These are phyloP conservation scores for Triticum dicoccoides DNA, from an alignment of 176 grass and related monocot species.

Conservation along the genomic window DNA sequence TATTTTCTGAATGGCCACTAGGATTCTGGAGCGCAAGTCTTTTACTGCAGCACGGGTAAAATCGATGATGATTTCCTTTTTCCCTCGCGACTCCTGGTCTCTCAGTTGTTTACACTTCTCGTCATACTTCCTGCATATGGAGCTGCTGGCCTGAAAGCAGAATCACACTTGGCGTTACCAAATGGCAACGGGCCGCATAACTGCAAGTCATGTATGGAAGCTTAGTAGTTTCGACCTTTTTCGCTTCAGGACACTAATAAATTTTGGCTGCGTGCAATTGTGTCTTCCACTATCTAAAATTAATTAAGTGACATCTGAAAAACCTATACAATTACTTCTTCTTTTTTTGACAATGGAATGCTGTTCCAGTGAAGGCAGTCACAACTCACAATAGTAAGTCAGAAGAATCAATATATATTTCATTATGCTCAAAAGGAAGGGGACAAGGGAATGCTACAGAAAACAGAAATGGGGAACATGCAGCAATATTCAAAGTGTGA, in stretches of 20 bases:
- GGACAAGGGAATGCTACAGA: not conserved
- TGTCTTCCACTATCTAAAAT: not conserved
- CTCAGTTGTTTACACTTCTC: conserved; percentile 50
- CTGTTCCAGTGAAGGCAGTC: not conserved
- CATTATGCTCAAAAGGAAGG: not conserved
- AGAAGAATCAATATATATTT: not conserved
- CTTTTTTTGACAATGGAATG: no score
- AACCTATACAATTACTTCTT: no score
- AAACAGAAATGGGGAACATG: conserved; percentile 4
- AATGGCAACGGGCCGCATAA: not conserved
- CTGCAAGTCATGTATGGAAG: not conserved
- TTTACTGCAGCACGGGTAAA: conserved; percentile 61
- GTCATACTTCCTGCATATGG: conserved; percentile 59
- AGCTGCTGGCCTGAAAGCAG: conserved; percentile 51
- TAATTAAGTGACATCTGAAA: not conserved
- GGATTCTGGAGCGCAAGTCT: conserved; percentile 75
- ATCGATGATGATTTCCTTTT: conserved; percentile 36
- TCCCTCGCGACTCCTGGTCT: conserved; percentile 53
- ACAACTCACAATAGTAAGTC: not conserved
- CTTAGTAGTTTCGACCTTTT: not conserved
- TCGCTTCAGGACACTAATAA: not conserved
- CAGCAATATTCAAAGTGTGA: not conserved
- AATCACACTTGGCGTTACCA: not conserved
- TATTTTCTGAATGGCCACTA: conserved; percentile 69
- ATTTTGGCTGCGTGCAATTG: not conserved